Evolutionary conservation across 495 filamentous ascomycete genomes (phyloP).

Genomic region (Sporormia fimetaria): DNA sequence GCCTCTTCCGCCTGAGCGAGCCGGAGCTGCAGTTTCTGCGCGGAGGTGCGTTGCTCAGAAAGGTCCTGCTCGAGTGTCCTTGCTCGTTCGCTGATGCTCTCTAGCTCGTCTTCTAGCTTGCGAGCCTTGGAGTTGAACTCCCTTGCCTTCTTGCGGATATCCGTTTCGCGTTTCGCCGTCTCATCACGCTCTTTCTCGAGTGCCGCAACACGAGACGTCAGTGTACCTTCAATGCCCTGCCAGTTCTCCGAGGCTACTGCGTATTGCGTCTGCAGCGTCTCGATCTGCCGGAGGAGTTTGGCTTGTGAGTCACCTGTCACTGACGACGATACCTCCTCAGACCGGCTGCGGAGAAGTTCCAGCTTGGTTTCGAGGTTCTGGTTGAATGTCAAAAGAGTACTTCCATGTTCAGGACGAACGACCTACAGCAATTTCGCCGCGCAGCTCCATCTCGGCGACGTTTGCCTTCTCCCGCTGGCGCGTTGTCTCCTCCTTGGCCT

Average conservation of each 20-base stretch:
- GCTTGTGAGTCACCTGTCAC: slow-evolving; percentile 72
- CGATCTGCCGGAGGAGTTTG: slow-evolving; percentile 84
- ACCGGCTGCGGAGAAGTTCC: slow-evolving; percentile 71
- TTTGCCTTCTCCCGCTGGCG: slow-evolving; percentile 62
- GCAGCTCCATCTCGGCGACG: slow-evolving; percentile 65
- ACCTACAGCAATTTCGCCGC: slow-evolving; percentile 57
- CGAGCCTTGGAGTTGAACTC: slow-evolving; percentile 67
- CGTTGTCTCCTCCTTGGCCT: slow-evolving; percentile 58
- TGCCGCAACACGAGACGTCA: slow-evolving; percentile 58
- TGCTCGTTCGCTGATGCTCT: slow-evolving; percentile 53
- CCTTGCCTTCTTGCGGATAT: slow-evolving; percentile 73
- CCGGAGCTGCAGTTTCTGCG: slow-evolving; percentile 51
- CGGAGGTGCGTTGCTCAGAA: slow-evolving; percentile 47
- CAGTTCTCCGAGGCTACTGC: slow-evolving; percentile 91
- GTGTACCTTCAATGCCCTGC: slow-evolving; percentile 82
- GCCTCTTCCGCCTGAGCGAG: slow-evolving; percentile 56
- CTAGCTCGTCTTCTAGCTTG: slow-evolving; percentile 71
- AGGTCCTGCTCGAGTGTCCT: slow-evolving; percentile 49
- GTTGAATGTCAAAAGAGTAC: too few relatives aligned
- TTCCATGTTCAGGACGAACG: too few relatives aligned
- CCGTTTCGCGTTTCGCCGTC: slow-evolving; percentile 65
- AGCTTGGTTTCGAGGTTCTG: slow-evolving; percentile 78
- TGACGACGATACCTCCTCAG: slow-evolving; percentile 83
- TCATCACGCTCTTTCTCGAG: slow-evolving; percentile 90
- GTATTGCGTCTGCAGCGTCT: slow-evolving; percentile 93